Evolutionary conservation across 176 grass and related monocot genomes (phyloP).

Genomic region (Hordeum marinum): DNA sequence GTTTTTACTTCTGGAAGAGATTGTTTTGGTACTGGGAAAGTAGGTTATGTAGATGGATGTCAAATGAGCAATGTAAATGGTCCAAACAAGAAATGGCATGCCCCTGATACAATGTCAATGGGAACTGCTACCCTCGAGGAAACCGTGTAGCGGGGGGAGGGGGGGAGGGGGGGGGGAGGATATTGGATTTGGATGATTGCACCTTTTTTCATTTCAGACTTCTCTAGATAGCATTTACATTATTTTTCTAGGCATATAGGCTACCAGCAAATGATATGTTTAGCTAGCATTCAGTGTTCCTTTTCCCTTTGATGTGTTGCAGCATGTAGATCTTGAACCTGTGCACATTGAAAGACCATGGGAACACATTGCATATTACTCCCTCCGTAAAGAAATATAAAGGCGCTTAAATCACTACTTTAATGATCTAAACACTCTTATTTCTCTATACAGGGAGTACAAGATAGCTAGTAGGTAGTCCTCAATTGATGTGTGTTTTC

Average conservation of each 20-base stretch:
- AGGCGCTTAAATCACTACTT: no score
- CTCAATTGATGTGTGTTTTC: neutral
- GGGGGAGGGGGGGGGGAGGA: no score
- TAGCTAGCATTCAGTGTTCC: neutral
- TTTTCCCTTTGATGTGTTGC: conserved; percentile 34
- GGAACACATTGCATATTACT: conserved; percentile 83
- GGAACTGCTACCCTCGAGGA: neutral
- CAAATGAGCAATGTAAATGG: conserved; percentile 3
- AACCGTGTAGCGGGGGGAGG: no score
- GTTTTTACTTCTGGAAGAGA: no score
- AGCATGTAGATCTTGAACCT: conserved; percentile 94
- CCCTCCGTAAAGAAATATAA: no score
- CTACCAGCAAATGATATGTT: neutral
- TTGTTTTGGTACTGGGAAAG: no score
- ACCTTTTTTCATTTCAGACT: no score
- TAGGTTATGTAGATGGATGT: neutral
- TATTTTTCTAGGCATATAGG: no score
- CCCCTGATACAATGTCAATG: neutral
- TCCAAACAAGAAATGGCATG: neutral
- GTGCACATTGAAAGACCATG: conserved; percentile 83
- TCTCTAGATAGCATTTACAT: no score
- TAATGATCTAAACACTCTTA: no score
- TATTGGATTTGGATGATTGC: no score
- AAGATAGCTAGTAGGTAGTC: conserved; percentile 94
- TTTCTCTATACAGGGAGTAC: no score